Conservation (phyloP, 441 rosid genomes). For the Aquilaria agallochum region DNA sequence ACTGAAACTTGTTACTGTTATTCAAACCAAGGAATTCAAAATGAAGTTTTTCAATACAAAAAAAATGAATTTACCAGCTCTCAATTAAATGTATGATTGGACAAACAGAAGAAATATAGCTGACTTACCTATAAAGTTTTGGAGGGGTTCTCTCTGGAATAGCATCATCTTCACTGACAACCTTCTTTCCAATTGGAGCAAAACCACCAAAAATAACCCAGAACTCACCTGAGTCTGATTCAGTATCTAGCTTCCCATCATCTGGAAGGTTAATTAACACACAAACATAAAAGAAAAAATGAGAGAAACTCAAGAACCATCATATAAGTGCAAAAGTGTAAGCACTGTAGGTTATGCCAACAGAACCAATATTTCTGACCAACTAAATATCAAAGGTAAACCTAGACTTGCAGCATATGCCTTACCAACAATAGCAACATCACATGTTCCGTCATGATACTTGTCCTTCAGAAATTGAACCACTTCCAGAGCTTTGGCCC, state of each 20-base stretch:
- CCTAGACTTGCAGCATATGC: conserved; percentile 6
- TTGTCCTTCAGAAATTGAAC: conserved; percentile 88
- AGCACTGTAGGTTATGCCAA: neutral
- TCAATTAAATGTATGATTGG: too few species aligned
- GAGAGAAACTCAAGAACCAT: neutral
- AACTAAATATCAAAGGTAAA: neutral
- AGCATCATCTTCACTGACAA: conserved; percentile 65
- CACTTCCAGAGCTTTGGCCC: conserved; percentile 94
- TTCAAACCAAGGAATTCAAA: neutral
- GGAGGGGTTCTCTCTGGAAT: conserved; percentile 65
- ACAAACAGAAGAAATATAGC: too few species aligned
- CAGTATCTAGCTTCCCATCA: conserved; percentile 93
- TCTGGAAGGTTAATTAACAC: conserved; percentile 37
- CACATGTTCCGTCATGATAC: conserved; percentile 78
- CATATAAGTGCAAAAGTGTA: neutral
- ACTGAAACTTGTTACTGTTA: neutral
- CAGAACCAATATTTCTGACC: neutral
- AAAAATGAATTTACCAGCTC: neutral
- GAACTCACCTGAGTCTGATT: conserved; percentile 94
- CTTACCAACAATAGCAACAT: conserved; percentile 93
- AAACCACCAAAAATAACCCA: conserved; percentile 98
- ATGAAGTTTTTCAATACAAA: too few species aligned
- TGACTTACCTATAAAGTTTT: conserved; percentile 58
- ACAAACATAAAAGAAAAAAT: neutral
- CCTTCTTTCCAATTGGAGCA: conserved; percentile 92